phyloP scores from a whole-genome alignment of 2,329 filamentous ascomycete species.

The Xylaria sp. region DNA sequence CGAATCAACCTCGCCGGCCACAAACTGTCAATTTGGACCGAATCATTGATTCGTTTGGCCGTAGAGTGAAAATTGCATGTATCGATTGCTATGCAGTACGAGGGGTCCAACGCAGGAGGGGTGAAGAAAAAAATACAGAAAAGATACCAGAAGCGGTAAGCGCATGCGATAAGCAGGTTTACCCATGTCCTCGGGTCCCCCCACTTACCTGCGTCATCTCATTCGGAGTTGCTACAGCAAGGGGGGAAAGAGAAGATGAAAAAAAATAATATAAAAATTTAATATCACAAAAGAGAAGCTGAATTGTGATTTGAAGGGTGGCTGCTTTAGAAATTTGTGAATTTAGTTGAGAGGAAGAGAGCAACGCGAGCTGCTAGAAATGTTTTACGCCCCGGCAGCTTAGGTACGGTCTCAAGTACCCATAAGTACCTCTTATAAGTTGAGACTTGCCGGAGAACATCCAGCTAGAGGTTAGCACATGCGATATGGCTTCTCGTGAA shows the following conservation, averaged over 20 bases:
- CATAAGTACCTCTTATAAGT: not conserved
- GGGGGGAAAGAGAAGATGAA: not conserved
- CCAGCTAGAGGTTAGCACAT: not conserved
- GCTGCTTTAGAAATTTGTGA: too few species aligned
- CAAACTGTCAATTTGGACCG: too few species aligned
- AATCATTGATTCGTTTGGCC: not conserved
- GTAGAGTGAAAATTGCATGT: not conserved
- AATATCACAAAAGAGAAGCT: too few species aligned
- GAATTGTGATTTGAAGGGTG: too few species aligned
- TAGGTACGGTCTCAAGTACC: not conserved
- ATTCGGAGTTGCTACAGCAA: not conserved
- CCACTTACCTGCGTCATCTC: not conserved
- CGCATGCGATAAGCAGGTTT: not conserved
- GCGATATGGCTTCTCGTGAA: not conserved
- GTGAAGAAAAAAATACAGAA: not conserved
- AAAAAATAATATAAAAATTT: not conserved
- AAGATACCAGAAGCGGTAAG: not conserved
- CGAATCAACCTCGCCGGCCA: too few species aligned
- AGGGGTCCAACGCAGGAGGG: not conserved
- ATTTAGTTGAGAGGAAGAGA: too few species aligned
- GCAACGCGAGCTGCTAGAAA: too few species aligned
- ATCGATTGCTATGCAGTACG: too few species aligned
- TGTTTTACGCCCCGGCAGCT: too few species aligned
- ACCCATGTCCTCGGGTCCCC: not conserved
- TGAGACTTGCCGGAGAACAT: not conserved